Percentiles rank a stretch among this genome's conserved stretches.
Evolutionary conservation across 148 eudicot genomes (phyloP).

Genomic region (Fagopyrum esculentum): DNA sequence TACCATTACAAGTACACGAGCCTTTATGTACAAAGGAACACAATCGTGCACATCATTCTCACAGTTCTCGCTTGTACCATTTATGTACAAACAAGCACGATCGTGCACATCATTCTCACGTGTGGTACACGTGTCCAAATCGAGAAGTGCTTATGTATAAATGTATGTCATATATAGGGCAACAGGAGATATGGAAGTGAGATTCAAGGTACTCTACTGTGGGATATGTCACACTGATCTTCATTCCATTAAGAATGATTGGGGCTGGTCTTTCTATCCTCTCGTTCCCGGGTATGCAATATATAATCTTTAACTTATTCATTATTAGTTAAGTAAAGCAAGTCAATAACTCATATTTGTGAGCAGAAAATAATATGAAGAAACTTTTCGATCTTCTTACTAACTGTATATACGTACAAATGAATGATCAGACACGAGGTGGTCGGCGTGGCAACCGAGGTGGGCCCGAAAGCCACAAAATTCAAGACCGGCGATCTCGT

Average conservation of each 20-base stretch:
- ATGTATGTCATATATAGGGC: constrained; percentile 6
- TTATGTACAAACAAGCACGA: too few relatives aligned
- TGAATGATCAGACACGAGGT: constrained; percentile 59
- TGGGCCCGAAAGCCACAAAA: constrained; percentile 57
- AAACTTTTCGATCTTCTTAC: background rate
- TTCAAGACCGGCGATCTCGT: constrained; percentile 77
- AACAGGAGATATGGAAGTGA: constrained; percentile 20
- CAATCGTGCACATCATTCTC: too few relatives aligned
- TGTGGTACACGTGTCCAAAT: too few relatives aligned
- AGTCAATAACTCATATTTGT: too few relatives aligned
- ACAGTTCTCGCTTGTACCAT: too few relatives aligned
- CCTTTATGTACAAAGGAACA: too few relatives aligned
- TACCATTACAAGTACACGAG: too few relatives aligned
- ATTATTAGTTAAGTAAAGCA: background rate
- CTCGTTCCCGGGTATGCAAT: constrained; percentile 75
- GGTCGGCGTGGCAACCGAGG: constrained; percentile 63
- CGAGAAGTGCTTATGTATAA: too few relatives aligned
- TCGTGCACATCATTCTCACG: too few relatives aligned
- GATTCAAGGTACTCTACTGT: constrained; percentile 22
- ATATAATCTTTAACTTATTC: background rate
- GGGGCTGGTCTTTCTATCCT: constrained; percentile 45
- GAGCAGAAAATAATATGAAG: too few relatives aligned
- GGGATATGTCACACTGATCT: constrained; percentile 34
- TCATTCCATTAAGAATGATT: constrained; percentile 23
- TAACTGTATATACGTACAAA: background rate